Evolutionary conservation across 2,329 filamentous ascomycete species (phyloP), one percentile per base, ranked within the genome.

Genomic region (Akanthomyces muscarius): DNA sequence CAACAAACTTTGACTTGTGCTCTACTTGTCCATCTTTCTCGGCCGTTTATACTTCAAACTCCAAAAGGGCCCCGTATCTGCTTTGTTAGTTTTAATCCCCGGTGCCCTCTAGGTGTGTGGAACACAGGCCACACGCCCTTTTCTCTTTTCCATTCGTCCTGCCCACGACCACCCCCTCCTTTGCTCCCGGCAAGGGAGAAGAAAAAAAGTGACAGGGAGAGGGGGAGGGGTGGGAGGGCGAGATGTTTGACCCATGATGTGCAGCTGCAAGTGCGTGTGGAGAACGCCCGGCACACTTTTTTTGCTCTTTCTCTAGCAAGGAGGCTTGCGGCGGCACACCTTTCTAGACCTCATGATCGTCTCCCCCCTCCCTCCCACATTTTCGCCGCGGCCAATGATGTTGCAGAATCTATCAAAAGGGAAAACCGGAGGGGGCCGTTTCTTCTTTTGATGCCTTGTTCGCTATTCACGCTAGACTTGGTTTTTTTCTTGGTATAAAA

Each of bases 211-310:
- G 7, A 36, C 8, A 11, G 33, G 11, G 11, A 28, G 23, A 28
- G n/a, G 23, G 23, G 54, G 23, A 16, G 25, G 54, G 16, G 25
- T 7, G 11, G 13, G 44, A 18, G 25, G 54, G 54, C 41, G 23
- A 45, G 38, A 55, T 52, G 48, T 52, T 47, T 30, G 45, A 38
- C 55, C 55, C 52, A 58, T 58, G 58, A 61, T 61, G 58, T 61
- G 58, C 58, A 61, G 58, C 58, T 61, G 58, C 50, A 54, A 50
- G 58, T 61, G 58, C 48, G 58, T 53, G 58, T 61, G 58, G 58
- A 54, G 58, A 25, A 42, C 16, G 25, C 36, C 38, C 10, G 47
- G 33, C 23, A 16, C 36, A 28, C 36, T n/a, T 42, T 5, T 58
- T 33, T 18, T 56, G 11, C 18, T n/a, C n/a, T 47, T 25, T 41